Conservation (phyloP, 163 green algal genomes). For the Scenedesmus sp. region DNA sequence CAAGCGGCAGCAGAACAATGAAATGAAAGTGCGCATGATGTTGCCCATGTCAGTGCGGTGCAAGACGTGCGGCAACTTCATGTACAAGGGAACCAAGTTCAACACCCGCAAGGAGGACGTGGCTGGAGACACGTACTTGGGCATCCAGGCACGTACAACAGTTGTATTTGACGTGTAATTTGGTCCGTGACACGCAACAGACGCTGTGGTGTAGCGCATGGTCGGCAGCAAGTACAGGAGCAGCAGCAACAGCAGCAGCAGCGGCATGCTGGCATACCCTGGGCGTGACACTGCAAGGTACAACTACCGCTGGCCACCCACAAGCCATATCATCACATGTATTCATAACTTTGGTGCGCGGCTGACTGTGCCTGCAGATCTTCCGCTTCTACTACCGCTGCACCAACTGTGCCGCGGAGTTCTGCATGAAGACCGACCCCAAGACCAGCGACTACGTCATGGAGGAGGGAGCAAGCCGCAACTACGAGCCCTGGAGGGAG, state of each 20-base stretch:
- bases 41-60: conserved; percentile 98
- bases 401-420: conserved; percentile 92
- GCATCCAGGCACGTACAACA: conserved; percentile 78
- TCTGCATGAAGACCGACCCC: conserved; percentile 98
- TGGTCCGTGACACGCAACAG: background rate
- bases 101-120: conserved; percentile 98
- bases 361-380: conserved; percentile 58
- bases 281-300: background rate
- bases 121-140: conserved; percentile 93
- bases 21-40: conserved; percentile 99
- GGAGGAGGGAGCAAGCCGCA: conserved; percentile 91
- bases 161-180: too few species aligned
- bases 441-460: conserved; percentile 95
- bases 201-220: background rate
- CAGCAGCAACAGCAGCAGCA: conserved; percentile 16
- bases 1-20: conserved; percentile 87
- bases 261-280: background rate
- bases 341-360: background rate
- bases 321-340: background rate
- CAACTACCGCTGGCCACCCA: too few species aligned
- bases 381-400: conserved; percentile 96
- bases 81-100: conserved; percentile 99
- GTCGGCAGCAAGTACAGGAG: background rate
- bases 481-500: conserved; percentile 95
- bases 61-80: conserved; percentile 97